A percentile compares a stretch with the other conserved stretches of the same genome.
Evolutionary conservation across 257 asterid species (phyloP).

Genomic region (Cruciata laevipes): DNA sequence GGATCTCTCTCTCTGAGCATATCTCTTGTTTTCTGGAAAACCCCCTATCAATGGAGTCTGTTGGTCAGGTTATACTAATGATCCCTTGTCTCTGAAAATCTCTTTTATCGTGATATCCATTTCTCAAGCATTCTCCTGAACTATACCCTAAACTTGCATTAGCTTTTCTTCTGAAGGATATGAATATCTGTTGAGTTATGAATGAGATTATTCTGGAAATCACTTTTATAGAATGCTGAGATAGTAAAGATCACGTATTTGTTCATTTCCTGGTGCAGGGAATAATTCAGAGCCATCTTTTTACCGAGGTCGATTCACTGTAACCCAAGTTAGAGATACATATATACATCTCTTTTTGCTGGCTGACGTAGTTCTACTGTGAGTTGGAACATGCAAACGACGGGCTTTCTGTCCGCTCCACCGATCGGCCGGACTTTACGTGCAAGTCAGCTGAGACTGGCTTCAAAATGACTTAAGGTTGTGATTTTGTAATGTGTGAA

Average conservation of each 20-base stretch:
- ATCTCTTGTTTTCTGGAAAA: conserved; percentile 28
- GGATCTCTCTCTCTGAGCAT: conserved; percentile 9
- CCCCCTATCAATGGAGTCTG: conserved; percentile 77
- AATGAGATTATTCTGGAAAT: not conserved
- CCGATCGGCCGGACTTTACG: conserved; percentile 59
- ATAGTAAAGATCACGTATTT: not conserved
- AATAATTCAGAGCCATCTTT: conserved; percentile 53
- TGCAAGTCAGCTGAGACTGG: conserved; percentile 28
- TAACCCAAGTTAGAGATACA: conserved; percentile 58
- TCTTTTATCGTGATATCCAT: conserved; percentile 8
- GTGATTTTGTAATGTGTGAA: not conserved
- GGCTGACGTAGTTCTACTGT: not conserved
- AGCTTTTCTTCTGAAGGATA: too few species aligned
- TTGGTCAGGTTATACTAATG: conserved; percentile 55
- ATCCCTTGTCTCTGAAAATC: not conserved
- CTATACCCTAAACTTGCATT: too few species aligned
- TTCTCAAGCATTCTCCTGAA: not conserved
- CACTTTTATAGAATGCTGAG: not conserved
- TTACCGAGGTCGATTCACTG: conserved; percentile 51
- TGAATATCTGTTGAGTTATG: too few species aligned
- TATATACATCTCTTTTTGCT: conserved; percentile 58
- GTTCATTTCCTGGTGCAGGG: conserved; percentile 28
- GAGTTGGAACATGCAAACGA: conserved; percentile 55
- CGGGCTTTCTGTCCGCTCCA: conserved; percentile 45
- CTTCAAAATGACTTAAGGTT: conserved; percentile 21